A percentile compares a stretch with the other conserved stretches of the same genome.
These are phyloP conservation scores for Picocystis sp. DNA, from an alignment of 163 green algal species.

Conservation along the genomic window DNA sequence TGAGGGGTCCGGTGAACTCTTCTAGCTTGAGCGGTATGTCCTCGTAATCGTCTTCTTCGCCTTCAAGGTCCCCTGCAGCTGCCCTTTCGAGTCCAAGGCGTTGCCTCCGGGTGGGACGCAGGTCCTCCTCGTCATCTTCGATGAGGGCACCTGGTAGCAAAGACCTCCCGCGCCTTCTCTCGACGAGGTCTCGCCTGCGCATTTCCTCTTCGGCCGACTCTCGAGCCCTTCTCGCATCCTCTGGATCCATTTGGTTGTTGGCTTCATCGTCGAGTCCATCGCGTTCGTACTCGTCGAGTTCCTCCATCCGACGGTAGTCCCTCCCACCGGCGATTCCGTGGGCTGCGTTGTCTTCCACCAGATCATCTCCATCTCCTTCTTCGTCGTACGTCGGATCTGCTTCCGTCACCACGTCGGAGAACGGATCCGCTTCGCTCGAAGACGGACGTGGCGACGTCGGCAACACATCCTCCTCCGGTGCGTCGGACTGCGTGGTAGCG, in stretches of 20 bases:
- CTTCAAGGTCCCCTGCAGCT: not conserved
- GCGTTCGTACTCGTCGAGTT: constrained; percentile 9
- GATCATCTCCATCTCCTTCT: constrained; percentile 4
- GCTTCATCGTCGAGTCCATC: constrained; percentile 5
- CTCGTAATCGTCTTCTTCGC: constrained; percentile 9
- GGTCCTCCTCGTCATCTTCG: constrained; percentile 9
- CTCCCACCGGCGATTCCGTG: not conserved
- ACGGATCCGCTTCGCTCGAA: too few species aligned
- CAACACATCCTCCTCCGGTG: too few species aligned
- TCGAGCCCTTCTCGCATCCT: constrained; percentile 8
- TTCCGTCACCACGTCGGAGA: too few species aligned
- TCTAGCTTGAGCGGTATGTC: constrained; percentile 40
- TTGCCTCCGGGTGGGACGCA: constrained; percentile 1
- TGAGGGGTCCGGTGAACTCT: constrained; percentile 35
- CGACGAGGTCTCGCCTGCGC: constrained; percentile 9
- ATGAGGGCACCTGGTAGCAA: constrained; percentile 6
- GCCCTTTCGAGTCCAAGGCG: not conserved
- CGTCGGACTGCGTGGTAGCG: too few species aligned
- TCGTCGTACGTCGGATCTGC: not conserved
- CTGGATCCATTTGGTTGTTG: constrained; percentile 2
- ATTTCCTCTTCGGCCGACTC: constrained; percentile 18
- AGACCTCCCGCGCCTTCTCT: not conserved
- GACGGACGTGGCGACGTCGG: too few species aligned
- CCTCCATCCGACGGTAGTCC: constrained; percentile 6
- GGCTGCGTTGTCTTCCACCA: constrained; percentile 6